Evolutionary conservation across 768 basidiomycete species (phyloP), one percentile per base, ranked within the genome.

Genomic region (Tubosaeta brunneosetosa): DNA sequence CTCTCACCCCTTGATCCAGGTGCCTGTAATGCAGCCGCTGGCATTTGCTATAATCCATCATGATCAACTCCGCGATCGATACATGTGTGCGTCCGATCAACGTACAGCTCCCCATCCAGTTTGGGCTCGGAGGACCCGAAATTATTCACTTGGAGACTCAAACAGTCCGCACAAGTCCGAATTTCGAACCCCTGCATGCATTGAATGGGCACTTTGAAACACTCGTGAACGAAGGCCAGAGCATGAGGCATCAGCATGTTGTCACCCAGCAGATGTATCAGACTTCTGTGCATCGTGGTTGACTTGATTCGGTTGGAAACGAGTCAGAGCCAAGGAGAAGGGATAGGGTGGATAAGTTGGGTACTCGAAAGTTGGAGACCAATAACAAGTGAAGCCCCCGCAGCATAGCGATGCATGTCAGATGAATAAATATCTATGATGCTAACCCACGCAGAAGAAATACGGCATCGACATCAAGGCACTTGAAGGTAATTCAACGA

Each of bases 401-500:
- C n/a, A n/a, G n/a, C n/a, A n/a, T n/a, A n/a, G n/a, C n/a, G n/a
- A n/a, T n/a, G n/a, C n/a, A n/a, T n/a, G n/a, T n/a, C n/a, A n/a
- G n/a, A n/a, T n/a, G n/a, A n/a, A n/a, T n/a, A n/a, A n/a, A n/a
- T n/a, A n/a, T n/a, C n/a, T n/a, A n/a, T n/a, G n/a, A n/a, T n/a
- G n/a, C n/a, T n/a, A n/a, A n/a, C n/a, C n/a, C n/a, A n/a, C n/a
- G n/a, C n/a, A n/a, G n/a, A n/a, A n/a, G n/a, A n/a, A n/a, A n/a
- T n/a, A n/a, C n/a, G n/a, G n/a, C n/a, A n/a, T 17, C 13, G 29
- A 50, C 32, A 1, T 46, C 25, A 16, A 59, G 45, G 32, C 59
- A 60, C 53, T 53, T 31, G 1, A 56, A 25, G 55, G 53, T 16
- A 47, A 47, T 16, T 55, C 34, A 1, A 56, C 27, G 11, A 40